phyloP scores from a whole-genome alignment of 225 moss, liverwort and hornwort genomes.

The Polytrichum formosum region DNA sequence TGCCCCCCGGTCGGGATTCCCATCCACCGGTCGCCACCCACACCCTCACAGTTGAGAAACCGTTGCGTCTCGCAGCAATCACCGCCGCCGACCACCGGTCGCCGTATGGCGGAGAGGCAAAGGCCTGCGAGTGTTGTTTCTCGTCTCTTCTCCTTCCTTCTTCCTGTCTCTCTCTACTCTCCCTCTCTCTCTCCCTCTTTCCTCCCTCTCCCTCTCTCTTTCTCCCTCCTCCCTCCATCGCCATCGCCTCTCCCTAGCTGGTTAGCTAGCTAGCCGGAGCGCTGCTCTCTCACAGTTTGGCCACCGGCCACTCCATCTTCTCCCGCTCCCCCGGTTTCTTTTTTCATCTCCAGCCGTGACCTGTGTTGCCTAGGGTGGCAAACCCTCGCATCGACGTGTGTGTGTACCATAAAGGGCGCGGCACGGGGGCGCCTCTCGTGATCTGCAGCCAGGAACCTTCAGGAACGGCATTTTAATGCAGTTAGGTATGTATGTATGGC shows the following conservation, averaged over 20 bases:
- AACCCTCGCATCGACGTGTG: too few relatives aligned
- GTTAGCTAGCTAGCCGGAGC: neutral
- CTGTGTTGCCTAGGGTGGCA: neutral
- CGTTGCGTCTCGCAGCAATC: neutral
- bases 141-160: neutral
- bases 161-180: neutral
- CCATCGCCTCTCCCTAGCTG: neutral
- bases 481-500: slow-evolving; percentile 14
- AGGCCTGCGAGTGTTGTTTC: neutral
- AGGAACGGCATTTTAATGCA: slow-evolving; percentile 10
- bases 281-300: neutral
- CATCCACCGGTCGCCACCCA: neutral
- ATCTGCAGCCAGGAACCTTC: slow-evolving; percentile 7
- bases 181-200: neutral
- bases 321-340: neutral
- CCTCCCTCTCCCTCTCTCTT: neutral
- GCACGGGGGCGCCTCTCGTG: neutral
- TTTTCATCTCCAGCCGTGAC: neutral
- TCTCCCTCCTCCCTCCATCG: neutral
- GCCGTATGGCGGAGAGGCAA: neutral
- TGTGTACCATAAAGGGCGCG: too few relatives aligned
- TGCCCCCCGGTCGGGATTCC: neutral
- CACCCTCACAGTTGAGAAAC: neutral
- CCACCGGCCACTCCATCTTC: neutral
- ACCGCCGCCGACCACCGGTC: neutral